phyloP scores from a whole-genome alignment of 1,139 yeast species.

The Arxiozyma slooffiae region DNA sequence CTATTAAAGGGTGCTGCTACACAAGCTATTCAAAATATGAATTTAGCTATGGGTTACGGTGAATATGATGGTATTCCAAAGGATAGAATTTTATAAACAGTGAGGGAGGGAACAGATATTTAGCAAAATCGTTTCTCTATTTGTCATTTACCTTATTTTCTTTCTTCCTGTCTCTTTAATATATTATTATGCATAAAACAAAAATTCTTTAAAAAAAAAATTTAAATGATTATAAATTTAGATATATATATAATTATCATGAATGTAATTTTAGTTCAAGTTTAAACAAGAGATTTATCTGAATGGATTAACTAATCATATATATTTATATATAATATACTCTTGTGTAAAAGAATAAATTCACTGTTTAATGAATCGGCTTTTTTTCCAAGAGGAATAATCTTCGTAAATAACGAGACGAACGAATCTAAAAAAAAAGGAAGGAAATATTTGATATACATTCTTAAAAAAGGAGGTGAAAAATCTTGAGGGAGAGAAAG shows the following conservation, averaged over 20 bases:
- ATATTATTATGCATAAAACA: neutral
- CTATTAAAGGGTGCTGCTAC: slow-evolving; percentile 97
- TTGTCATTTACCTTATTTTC: neutral
- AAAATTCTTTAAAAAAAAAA: too few relatives aligned
- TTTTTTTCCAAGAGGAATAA: neutral
- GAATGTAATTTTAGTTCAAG: neutral
- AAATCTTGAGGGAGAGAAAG: neutral
- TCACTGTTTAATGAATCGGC: neutral
- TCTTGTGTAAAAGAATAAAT: neutral
- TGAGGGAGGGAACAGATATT: neutral
- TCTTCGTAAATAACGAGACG: neutral
- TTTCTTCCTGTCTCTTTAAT: too few relatives aligned
- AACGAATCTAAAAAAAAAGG: too few relatives aligned
- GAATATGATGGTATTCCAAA: slow-evolving; percentile 91
- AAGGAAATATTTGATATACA: too few relatives aligned
- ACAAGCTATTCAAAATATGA: slow-evolving; percentile 92
- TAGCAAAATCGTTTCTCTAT: too few relatives aligned
- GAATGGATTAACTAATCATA: neutral
- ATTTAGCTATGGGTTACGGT: slow-evolving; percentile 78
- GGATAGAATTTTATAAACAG: slow-evolving; percentile 22
- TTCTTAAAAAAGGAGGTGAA: neutral
- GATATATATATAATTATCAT: neutral
- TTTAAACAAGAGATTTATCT: neutral
- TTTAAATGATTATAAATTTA: neutral
- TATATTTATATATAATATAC: too few relatives aligned